These are phyloP conservation scores for Cordyceps tenuipes DNA, from an alignment of 2,329 filamentous ascomycete genomes.

Conservation along the genomic window DNA sequence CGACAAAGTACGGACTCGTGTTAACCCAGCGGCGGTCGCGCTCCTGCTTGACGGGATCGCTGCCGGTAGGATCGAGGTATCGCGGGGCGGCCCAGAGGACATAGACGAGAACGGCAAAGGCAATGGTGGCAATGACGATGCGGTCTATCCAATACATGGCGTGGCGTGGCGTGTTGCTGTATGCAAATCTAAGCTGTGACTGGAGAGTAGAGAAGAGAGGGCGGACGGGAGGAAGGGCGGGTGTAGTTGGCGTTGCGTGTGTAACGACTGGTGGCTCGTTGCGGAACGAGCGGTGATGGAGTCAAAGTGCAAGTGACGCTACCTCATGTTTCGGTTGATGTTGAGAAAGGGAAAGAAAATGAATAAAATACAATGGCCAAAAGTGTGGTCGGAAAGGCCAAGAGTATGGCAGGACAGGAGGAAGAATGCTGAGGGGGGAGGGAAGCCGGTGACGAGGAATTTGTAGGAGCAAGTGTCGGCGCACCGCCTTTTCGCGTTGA, in stretches of 20 bases:
- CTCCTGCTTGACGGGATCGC: conserved; percentile 49
- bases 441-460: conserved; percentile 6
- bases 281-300: neutral
- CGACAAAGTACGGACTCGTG: conserved; percentile 63
- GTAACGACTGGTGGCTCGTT: conserved; percentile 2
- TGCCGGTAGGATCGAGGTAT: conserved; percentile 55
- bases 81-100: conserved; percentile 43
- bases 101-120: conserved; percentile 39
- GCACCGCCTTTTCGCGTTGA: conserved; percentile 8
- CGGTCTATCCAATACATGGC: conserved; percentile 7
- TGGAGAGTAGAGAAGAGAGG: too few relatives aligned
- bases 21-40: conserved; percentile 62
- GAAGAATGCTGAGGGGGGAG: neutral
- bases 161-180: neutral
- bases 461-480: neutral
- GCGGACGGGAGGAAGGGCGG: neutral
- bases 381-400: too few relatives aligned
- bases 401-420: neutral
- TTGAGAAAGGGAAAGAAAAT: neutral
- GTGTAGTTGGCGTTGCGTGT: neutral
- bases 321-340: neutral
- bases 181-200: neutral
- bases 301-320: neutral
- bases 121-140: conserved; percentile 17
- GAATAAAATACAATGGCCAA: too few relatives aligned